Evolutionary conservation across 2,329 filamentous ascomycete species (phyloP).

Genomic region (Fusarium brachygibbosum): DNA sequence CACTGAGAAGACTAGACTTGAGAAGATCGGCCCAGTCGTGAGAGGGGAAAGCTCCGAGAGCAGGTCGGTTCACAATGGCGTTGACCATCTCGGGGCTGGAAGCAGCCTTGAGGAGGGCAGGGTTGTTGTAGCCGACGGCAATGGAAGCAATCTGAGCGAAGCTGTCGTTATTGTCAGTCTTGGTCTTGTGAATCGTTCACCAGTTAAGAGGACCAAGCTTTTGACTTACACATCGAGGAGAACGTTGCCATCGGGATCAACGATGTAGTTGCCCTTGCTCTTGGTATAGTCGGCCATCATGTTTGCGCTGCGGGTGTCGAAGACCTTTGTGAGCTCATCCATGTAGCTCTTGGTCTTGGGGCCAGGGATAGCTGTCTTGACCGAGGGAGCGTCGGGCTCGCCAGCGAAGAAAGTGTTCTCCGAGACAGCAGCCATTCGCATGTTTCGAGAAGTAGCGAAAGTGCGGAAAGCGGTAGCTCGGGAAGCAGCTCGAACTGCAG

Average conservation of each 20-base stretch:
- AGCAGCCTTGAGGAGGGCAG: constrained; percentile 76
- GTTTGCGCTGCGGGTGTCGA: constrained; percentile 88
- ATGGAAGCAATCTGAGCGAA: constrained; percentile 96
- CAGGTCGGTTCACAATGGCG: constrained; percentile 88
- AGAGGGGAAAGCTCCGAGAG: constrained; percentile 90
- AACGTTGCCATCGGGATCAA: constrained; percentile 78
- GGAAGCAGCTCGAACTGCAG: constrained; percentile 33
- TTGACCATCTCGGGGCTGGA: constrained; percentile 82
- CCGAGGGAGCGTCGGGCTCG: constrained; percentile 66
- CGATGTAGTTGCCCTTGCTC: constrained; percentile 85
- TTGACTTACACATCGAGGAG: constrained; percentile 77
- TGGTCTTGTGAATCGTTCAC: not conserved
- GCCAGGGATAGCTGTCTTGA: constrained; percentile 78
- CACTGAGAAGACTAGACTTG: constrained; percentile 82
- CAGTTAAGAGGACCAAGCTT: not conserved
- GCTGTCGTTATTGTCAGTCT: constrained; percentile 56
- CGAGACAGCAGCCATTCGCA: constrained; percentile 49
- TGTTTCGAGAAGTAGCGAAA: constrained; percentile 43
- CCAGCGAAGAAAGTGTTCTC: constrained; percentile 59
- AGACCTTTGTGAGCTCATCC: constrained; percentile 80
- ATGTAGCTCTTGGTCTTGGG: constrained; percentile 79
- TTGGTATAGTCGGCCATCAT: constrained; percentile 82
- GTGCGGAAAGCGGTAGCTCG: constrained; percentile 39
- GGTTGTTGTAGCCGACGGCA: constrained; percentile 93
- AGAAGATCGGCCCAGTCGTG: constrained; percentile 86